Conservation (phyloP, 768 basidiomycete species). For the Hypholoma sublateritium region DNA sequence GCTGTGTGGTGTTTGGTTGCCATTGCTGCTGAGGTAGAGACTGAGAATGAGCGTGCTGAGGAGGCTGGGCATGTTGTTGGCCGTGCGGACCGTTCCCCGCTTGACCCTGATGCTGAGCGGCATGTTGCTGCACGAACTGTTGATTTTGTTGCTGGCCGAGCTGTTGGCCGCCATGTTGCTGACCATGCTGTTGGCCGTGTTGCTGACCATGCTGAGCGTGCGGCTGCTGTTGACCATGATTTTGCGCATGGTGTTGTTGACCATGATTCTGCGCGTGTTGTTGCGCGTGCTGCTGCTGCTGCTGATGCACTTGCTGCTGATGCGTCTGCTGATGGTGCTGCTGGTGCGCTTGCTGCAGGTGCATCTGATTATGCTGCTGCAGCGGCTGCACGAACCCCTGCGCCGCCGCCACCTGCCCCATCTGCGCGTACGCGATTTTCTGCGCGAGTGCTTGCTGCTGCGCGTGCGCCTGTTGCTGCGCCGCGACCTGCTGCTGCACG, state of each 20-base stretch:
- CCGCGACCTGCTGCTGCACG: slow-evolving; percentile 9
- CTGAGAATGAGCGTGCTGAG: neutral
- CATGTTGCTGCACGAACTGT: neutral
- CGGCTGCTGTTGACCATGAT: neutral
- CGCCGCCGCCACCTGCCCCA: slow-evolving; percentile 1
- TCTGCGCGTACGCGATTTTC: neutral
- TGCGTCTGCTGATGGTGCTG: slow-evolving; percentile 11
- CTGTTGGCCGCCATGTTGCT: neutral
- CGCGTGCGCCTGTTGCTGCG: slow-evolving; percentile 17
- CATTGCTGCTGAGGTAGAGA: slow-evolving; percentile 2
- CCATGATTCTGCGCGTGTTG: neutral
- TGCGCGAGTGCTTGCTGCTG: slow-evolving; percentile 12
- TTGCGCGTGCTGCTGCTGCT: slow-evolving; percentile 17
- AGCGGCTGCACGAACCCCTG: neutral
- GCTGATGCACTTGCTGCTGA: slow-evolving; percentile 11
- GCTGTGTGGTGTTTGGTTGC: slow-evolving; percentile 5
- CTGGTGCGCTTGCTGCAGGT: neutral
- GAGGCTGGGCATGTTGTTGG: neutral
- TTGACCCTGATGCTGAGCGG: neutral
- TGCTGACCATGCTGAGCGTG: slow-evolving; percentile 6
- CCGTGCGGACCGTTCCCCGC: neutral
- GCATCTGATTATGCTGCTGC: slow-evolving; percentile 4
- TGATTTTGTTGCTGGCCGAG: neutral
- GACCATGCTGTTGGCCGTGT: slow-evolving; percentile 7
- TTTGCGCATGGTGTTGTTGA: too few species aligned